Conservation (phyloP, 148 eudicot genomes). For the Tetragonia tetragonoides region DNA sequence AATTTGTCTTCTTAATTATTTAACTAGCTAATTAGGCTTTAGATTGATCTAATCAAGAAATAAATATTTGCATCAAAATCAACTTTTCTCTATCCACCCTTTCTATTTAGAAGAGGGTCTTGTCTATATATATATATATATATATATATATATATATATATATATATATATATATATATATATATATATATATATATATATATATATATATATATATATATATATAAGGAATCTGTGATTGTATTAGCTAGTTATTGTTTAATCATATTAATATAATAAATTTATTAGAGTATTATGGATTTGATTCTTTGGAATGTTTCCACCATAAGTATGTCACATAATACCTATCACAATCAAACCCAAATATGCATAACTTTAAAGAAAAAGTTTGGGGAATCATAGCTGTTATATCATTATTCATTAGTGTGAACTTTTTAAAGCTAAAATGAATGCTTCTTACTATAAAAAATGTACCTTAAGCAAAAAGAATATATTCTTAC, state of each 20-base stretch:
- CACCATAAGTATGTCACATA: background rate
- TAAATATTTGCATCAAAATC: background rate
- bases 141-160: too few species aligned
- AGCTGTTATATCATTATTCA: constrained; percentile 17
- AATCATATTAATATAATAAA: too few species aligned
- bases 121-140: too few species aligned
- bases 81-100: background rate
- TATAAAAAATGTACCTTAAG: background rate
- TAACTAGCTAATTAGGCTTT: background rate
- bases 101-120: too few species aligned
- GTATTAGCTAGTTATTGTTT: too few species aligned
- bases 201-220: too few species aligned
- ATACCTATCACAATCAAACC: constrained; percentile 20
- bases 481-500: constrained; percentile 17
- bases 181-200: too few species aligned
- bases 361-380: constrained; percentile 13
- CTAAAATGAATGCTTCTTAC: background rate
- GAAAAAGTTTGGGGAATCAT: constrained; percentile 10
- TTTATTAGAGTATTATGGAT: background rate
- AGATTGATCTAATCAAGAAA: background rate
- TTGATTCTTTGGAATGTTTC: constrained; percentile 15
- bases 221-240: too few species aligned
- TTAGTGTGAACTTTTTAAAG: background rate
- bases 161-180: too few species aligned
- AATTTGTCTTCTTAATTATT: background rate